Conservation (phyloP, 768 basidiomycete genomes). For the Bullera alba region DNA sequence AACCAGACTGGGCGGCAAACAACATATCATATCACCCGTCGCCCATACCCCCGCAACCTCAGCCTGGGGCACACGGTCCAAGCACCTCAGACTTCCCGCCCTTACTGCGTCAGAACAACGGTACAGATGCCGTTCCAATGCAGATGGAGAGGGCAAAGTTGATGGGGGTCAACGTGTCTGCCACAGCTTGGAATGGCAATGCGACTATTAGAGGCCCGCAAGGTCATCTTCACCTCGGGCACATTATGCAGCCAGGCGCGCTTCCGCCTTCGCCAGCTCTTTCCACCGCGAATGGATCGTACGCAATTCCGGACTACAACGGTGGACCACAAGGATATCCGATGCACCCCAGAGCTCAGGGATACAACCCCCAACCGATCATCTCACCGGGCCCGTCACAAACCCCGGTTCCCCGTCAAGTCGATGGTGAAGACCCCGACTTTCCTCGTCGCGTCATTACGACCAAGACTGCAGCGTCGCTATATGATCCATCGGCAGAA, state of each 20-base stretch:
- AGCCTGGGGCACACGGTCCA: not conserved
- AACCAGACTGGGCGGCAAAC: slow-evolving; percentile 38
- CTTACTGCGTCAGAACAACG: slow-evolving; percentile 14
- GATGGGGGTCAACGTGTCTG: slow-evolving; percentile 1
- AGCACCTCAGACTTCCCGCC: slow-evolving; percentile 29
- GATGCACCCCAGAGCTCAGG: not conserved
- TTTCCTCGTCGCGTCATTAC: slow-evolving; percentile 16
- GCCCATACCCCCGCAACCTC: slow-evolving; percentile 12
- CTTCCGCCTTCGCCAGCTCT: too few relatives aligned
- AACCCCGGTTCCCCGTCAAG: not conserved
- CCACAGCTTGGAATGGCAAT: slow-evolving; percentile 26
- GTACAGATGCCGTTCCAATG: slow-evolving; percentile 29
- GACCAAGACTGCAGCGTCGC: slow-evolving; percentile 3
- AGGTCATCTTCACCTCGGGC: not conserved
- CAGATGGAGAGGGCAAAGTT: slow-evolving; percentile 25
- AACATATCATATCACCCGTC: slow-evolving; percentile 37
- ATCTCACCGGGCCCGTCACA: not conserved
- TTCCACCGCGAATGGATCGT: too few relatives aligned
- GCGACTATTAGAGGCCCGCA: not conserved
- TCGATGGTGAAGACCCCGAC: slow-evolving; percentile 14
- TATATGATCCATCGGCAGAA: slow-evolving; percentile 26
- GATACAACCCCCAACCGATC: not conserved
- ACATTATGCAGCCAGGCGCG: not conserved
- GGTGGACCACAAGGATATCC: not conserved
- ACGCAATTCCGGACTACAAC: not conserved